Percentiles rank a stretch among this genome's conserved stretches.
phyloP scores from a whole-genome alignment of 2,329 filamentous ascomycete species.

The Mycocentrospora acerina region DNA sequence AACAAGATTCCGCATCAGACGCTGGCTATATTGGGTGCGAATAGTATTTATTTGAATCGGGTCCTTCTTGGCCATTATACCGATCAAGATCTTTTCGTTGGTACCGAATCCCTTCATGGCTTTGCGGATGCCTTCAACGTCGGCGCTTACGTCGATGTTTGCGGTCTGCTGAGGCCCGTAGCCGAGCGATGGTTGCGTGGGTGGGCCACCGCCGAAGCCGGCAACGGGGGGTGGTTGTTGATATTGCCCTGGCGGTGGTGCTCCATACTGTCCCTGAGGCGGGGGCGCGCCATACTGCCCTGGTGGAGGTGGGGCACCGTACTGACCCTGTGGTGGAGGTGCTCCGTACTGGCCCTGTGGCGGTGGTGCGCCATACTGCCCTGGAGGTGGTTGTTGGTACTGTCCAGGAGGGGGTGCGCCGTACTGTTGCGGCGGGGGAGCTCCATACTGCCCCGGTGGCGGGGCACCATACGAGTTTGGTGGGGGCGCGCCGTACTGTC shows the following conservation, averaged over 20 bases:
- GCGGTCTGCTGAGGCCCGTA: constrained; percentile 67
- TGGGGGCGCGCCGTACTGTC: constrained; percentile 41
- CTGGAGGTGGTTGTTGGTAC: constrained; percentile 26
- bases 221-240: constrained; percentile 23
- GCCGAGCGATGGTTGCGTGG: constrained; percentile 60
- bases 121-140: constrained; percentile 71
- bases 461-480: constrained; percentile 31
- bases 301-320: constrained; percentile 17
- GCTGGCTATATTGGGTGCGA: constrained; percentile 63
- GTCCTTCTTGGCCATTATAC: constrained; percentile 69
- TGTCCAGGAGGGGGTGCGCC: constrained; percentile 35
- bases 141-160: constrained; percentile 62
- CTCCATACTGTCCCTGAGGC: constrained; percentile 30
- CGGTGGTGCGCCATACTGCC: constrained; percentile 20
- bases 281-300: constrained; percentile 34
- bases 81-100: constrained; percentile 76
- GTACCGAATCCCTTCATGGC: constrained; percentile 96
- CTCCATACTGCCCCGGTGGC: constrained; percentile 26
- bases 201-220: constrained; percentile 41
- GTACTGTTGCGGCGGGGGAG: constrained; percentile 26
- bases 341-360: constrained; percentile 15
- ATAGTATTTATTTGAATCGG: constrained; percentile 70
- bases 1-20: constrained; percentile 66
- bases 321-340: constrained; percentile 30
- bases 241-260: constrained; percentile 24